Evolutionary conservation across 257 asterid genomes (phyloP).

Genomic region (Nicotiana undulata): DNA sequence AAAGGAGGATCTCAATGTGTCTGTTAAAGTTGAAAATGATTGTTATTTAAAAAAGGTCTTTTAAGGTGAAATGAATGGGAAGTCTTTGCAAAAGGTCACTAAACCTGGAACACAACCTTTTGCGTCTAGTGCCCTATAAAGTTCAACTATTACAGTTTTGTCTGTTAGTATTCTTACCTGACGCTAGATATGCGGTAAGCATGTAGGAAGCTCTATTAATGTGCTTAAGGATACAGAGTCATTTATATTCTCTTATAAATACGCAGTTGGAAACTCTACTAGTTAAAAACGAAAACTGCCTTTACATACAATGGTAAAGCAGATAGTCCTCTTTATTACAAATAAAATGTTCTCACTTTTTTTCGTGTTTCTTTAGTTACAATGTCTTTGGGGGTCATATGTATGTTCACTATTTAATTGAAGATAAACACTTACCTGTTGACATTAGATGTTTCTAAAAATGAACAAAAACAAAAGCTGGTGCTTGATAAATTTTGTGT

Average conservation of each 20-base stretch:
- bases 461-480: neutral
- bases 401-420: neutral
- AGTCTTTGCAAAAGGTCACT: neutral
- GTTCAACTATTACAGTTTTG: neutral
- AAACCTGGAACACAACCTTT: constrained; percentile 1
- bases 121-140: neutral
- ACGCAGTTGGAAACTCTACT: neutral
- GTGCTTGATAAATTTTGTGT: neutral
- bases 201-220: neutral
- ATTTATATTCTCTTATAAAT: neutral
- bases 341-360: neutral
- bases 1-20: neutral
- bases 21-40: neutral
- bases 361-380: neutral
- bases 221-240: neutral
- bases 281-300: neutral
- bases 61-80: neutral
- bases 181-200: neutral
- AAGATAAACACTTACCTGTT: neutral
- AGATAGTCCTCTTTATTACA: neutral
- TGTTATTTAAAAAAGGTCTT: neutral
- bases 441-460: neutral
- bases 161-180: neutral
- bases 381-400: constrained; percentile 2
- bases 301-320: neutral